phyloP scores from a whole-genome alignment of 768 basidiomycete genomes.

The Termitomyces sp. region DNA sequence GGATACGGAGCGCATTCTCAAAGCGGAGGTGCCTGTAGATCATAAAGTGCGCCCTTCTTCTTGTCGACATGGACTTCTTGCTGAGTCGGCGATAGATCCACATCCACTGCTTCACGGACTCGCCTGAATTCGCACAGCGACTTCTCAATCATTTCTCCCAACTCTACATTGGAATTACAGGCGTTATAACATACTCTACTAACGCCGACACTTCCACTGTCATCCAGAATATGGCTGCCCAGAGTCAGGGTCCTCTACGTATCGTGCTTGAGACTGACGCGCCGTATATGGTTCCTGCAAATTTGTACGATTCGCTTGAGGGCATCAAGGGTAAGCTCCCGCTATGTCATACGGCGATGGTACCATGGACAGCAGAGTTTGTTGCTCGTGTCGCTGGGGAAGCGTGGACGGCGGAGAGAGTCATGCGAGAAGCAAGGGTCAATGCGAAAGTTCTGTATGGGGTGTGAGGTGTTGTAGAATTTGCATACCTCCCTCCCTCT shows the following conservation, averaged over 20 bases:
- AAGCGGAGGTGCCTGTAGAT: constrained; percentile 65
- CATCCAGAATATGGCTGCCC: constrained; percentile 45
- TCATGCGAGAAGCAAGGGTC: constrained; percentile 56
- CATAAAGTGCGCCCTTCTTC: constrained; percentile 42
- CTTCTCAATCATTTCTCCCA: constrained; percentile 76
- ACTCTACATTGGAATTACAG: constrained; percentile 80
- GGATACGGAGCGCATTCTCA: constrained; percentile 75
- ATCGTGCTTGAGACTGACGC: constrained; percentile 82
- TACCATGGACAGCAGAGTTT: constrained; percentile 82
- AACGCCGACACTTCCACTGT: constrained; percentile 68
- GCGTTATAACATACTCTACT: constrained; percentile 75
- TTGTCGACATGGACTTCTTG: background rate
- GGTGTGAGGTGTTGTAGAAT: constrained; percentile 18
- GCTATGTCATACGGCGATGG: constrained; percentile 72
- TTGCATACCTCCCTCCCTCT: too few relatives aligned
- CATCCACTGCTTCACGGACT: constrained; percentile 85
- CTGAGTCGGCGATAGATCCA: constrained; percentile 49
- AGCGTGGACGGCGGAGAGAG: constrained; percentile 46
- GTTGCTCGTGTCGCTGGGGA: constrained; percentile 44
- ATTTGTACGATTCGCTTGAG: constrained; percentile 55
- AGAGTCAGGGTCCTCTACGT: constrained; percentile 26
- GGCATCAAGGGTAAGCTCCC: constrained; percentile 56
- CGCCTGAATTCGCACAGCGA: constrained; percentile 64
- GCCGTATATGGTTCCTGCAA: constrained; percentile 81
- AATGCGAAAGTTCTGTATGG: constrained; percentile 65